Evolutionary conservation across 192 early-diverging fungal genomes (phyloP), one percentile per base, ranked within the genome.

Genomic region (Kappamyces sp.): DNA sequence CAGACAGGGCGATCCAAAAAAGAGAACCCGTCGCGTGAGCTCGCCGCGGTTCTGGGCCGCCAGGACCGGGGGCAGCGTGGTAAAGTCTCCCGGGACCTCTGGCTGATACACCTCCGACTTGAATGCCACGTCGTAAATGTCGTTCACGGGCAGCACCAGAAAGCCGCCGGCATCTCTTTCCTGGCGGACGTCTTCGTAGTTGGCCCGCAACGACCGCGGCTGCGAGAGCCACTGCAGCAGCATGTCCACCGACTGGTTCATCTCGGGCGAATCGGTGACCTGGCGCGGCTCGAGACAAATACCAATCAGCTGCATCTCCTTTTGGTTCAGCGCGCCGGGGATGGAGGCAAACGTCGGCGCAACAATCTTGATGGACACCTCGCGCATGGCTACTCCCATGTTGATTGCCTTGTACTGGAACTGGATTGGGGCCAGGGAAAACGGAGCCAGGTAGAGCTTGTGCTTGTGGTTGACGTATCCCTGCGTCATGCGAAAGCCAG

Each of bases 261-360:
- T 69, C 55, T 74, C 37, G 54, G 77, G 29, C 33, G 75, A 66
- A 46, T 79, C 71, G 31, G 75, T 71, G 3, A 75, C 65, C 59
- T 81, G 74, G 55, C 69, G 76, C 5, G 80, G 78, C 42, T 83
- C 75, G 53, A 83, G 68, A 38, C 80, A 83, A 1, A 78, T 69
- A 2, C 80, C 80, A 43, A 80, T 54, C n/a, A 83, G 40, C 5
- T 57, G 35, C 1, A 83, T 47, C 11, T 43, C 45, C 47, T 68
- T 68, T 4, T 65, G 62, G 29, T 62, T 58, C 39, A 78, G 57
- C 33, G 62, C 73, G 0, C 64, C 64, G 1, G 65, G 51, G 39
- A 67, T 22, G 1, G 46, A 35, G 8, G 34, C 14, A 34, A 57
- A 43, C 45, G 73, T 68, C 11, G 64, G 67, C 47, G 57, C 61